Evolutionary conservation across 768 basidiomycete genomes (phyloP).

Genomic region (Mycena albidolilacea): DNA sequence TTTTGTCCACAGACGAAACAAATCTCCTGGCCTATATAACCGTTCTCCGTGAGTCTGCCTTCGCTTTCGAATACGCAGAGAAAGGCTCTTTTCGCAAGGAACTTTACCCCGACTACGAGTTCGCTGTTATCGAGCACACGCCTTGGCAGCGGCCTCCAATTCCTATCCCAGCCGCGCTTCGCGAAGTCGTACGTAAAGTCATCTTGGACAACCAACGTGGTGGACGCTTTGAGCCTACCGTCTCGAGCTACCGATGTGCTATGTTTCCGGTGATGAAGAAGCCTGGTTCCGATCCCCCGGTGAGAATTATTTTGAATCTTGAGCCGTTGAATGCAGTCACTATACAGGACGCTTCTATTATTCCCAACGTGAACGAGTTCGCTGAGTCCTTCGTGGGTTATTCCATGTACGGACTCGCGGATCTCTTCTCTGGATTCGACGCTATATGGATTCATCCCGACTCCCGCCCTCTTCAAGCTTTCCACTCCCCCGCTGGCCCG

Average conservation of each 20-base stretch:
- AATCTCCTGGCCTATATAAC: slow-evolving; percentile 39
- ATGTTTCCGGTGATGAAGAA: slow-evolving; percentile 48
- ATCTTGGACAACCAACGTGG: slow-evolving; percentile 38
- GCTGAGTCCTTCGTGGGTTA: slow-evolving; percentile 44
- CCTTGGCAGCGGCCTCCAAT: slow-evolving; percentile 45
- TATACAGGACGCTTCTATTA: slow-evolving; percentile 45
- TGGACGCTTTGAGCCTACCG: slow-evolving; percentile 43
- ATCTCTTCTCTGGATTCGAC: slow-evolving; percentile 54
- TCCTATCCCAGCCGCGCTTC: slow-evolving; percentile 40
- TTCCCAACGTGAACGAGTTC: slow-evolving; percentile 45
- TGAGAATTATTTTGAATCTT: slow-evolving; percentile 50
- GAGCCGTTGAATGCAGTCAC: slow-evolving; percentile 53
- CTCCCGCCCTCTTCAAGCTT: slow-evolving; percentile 27
- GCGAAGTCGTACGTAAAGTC: slow-evolving; percentile 41
- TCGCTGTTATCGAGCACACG: slow-evolving; percentile 43
- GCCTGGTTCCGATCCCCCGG: slow-evolving; percentile 38
- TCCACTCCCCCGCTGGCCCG: slow-evolving; percentile 28
- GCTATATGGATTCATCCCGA: slow-evolving; percentile 13
- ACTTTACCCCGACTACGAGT: slow-evolving; percentile 44
- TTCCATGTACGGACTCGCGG: slow-evolving; percentile 43
- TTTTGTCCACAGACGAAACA: slow-evolving; percentile 28
- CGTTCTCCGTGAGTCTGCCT: slow-evolving; percentile 28
- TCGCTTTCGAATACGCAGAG: slow-evolving; percentile 45
- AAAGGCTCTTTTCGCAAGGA: slow-evolving; percentile 43
- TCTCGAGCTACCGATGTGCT: slow-evolving; percentile 42